Evolutionary conservation across 805 yeast species (phyloP), one percentile per base, ranked within the genome.

Genomic region (Metschnikowia henanensis): DNA sequence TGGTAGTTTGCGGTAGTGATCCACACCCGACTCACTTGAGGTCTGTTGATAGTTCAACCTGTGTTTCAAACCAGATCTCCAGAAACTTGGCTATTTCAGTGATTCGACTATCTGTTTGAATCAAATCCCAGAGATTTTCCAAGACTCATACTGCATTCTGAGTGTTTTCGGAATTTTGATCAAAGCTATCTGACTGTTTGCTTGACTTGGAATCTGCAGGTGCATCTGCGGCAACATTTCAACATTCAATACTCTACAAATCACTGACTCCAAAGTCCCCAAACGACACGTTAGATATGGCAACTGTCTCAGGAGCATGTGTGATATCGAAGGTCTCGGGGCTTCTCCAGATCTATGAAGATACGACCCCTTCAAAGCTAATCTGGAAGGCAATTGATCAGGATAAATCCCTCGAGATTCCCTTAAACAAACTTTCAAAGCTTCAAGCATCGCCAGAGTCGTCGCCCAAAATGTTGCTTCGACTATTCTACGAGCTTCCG

Each of bases 401-500:
- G 46, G 62, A 58, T 42, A 62, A 60, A 30, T 43, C 57, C 5
- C 49, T 71, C 16, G 55, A 59, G 39, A 62, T 71, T 12, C 73
- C 73, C 2, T 57, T 71, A 44, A 65, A 62, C 45, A 49, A 59
- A 25, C 57, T 71, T 35, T 51, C 53, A n/a, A 65, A 75, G 47
- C 61, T 87, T 16, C 86, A 84, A 58, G 91, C 88, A 1, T 79
- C 94, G 0, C 83, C 87, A 5, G 81, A 83, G 12, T 64, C 78
- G 0, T 73, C 81, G 20, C 84, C 82, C 12, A 83, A 81, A 52
- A 79, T 86, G 84, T 76, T 79, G 66, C 62, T 88, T 37, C 79
- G 79, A 54, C 65, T 87, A 15, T 64, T 80, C 7, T 75, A 79
- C 6, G 72, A 70, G 30, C 62, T 60, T 2, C 58, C 61, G 1